Evolutionary conservation across 1,139 yeast genomes (phyloP), one percentile per base, ranked within the genome.

Genomic region (Candida freyschussii): DNA sequence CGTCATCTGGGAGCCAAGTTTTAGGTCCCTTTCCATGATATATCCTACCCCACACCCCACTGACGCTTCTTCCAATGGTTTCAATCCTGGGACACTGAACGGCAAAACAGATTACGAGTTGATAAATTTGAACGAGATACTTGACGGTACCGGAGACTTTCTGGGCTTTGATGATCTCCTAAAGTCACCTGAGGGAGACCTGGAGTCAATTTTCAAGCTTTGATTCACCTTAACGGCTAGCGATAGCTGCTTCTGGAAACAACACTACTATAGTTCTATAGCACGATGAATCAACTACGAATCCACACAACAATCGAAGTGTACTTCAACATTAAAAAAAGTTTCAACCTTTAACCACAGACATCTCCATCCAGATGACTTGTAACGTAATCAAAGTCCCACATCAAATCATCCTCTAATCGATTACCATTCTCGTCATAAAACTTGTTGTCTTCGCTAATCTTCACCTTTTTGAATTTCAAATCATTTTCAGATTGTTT

Each of bases 1-100:
- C 17, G 13, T 43, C 19, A 40, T 47, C 12, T 45, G 49, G 50
- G 45, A 41, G 17, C 47, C 38, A 18, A 44, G 48, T 11, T 46
- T 46, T 36, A 43, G 39, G 30, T 22, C 32, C 3, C 13, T 37
- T 10, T 29, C 33, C 14, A 11, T 27, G 13, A 20, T n/a, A n/a
- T n/a, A n/a, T n/a, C n/a, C n/a, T n/a, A n/a, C n/a, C n/a, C n/a
- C n/a, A n/a, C 18, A 17, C 6, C n/a, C 12, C 7, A 10, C 17
- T 14, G 12, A 17, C 7, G 26, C 5, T 6, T 11, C 26, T 5
- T 13, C 13, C 13, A 9, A 15, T 24, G 26, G 17, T 15, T 8
- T 24, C 6, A 24, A 24, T 8, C 18, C n/a, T n/a, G n/a, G n/a
- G 12, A 24, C n/a, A n/a, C n/a, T n/a, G n/a, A n/a, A n/a, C n/a